Evolutionary conservation across 192 early-diverging fungal species (phyloP), one percentile per base, ranked within the genome.

Genomic region (Funneliformis geosporum): DNA sequence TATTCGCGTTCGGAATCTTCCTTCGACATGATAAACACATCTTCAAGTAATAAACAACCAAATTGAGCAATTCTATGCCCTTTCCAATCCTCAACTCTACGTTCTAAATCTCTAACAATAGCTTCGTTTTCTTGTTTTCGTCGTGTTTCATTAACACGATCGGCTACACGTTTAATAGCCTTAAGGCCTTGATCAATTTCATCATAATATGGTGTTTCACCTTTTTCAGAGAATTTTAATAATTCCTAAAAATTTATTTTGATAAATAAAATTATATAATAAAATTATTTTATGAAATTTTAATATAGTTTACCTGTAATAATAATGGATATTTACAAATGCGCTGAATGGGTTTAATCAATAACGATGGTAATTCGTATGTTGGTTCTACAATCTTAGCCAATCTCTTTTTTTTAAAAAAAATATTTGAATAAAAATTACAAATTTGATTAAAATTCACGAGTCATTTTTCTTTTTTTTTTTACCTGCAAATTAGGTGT

Each of bases 241-340:
- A 79, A 44, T 79, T 79, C 77, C 77, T 73, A 69, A 33, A 18
- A 18, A 21, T 38, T 21, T 5, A 42, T 5, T 42, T 69, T n/a
- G 8, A 66, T 21, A 79, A 82, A 25, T 75, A 79, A 1, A 78
- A 23, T 76, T 91, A 85, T 46, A 92, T 78, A 86, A 86, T 81
- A 92, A 93, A 81, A 89, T 83, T 69, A 92, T 82, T 75, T 92
- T 68, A 68, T 40, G 16, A 39, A 42, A 39, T 7, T 38, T 21
- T 33, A 33, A 82, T 55, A 82, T 79, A 25, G 84, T 80, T 47
- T 82, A 91, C 92, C 75, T 88, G 86, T 76, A 96, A 85, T 23
- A 99, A 89, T 73, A 99, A 85, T 55, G 97, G 97, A 86, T 99
- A 99, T 88, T 97, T 97, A 88, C 97, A 97, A 75, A 99, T 95